Base-by-base conservation (phyloP, 169 alveolate genomes). In the Plasmodium vivax region DNA sequence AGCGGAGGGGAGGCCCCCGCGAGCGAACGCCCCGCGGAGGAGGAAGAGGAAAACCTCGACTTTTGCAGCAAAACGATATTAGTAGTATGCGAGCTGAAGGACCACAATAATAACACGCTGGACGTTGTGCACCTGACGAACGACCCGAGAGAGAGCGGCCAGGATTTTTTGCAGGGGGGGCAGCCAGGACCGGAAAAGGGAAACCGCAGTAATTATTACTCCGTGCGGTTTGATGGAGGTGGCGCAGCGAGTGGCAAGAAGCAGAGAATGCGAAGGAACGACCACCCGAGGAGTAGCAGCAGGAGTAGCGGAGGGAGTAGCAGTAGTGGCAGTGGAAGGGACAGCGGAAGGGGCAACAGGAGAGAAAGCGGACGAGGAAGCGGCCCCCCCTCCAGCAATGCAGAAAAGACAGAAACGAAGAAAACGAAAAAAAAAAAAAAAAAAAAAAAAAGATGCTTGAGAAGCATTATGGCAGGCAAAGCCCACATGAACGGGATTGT, bases 51-150 rank as follows among this genome's bases (percentile, higher is more conserved):
- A 5, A 68, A 68, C 12, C 27, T 68, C 7, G 77, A 68, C 12
- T 68, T 68, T 45, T 41, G 14, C 36, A 75, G 14, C 4, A 16
- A 90, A 23, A 90, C 68, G 16, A 19, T 62, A 80, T 54, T 90
- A 90, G 38, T 90, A 3, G 72, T 90, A 8, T 90, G 91, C 36
- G 94, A 90, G 82, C 73, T 90, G 43, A 47, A 88, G 9, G 94
- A 90, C 73, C 94, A 90, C 72, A 90, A 90, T 90, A 80, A 71
- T 27, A 90, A 90, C 41, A 45, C 77, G 27, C 72, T 90, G 34
- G 94, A 90, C 45, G 34, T 41, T 10, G 32, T 90, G 51, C 83
- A 80, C 73, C 72, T 90, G 82, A 47, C 90, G 74, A 90, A 90
- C 54, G 94, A 41, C 12, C 23, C 19, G 23, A 62, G 16, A 2